phyloP scores from a whole-genome alignment of 2,329 filamentous ascomycete genomes.

The Cladorrhinum sp. region DNA sequence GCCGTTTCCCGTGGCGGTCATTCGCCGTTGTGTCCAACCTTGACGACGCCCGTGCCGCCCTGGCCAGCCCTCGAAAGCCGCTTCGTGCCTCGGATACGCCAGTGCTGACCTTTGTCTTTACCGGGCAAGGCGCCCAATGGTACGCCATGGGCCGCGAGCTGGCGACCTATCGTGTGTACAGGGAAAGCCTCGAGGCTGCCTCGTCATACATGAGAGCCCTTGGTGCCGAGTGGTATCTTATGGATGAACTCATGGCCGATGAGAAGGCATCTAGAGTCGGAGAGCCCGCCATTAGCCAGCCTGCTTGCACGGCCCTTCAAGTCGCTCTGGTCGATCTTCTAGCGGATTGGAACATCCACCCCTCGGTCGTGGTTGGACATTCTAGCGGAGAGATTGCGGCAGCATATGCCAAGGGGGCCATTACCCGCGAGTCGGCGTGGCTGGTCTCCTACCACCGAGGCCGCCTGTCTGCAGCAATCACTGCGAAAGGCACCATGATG shows the following conservation, averaged over 20 bases:
- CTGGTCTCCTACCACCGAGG: constrained; percentile 36
- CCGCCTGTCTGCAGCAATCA: not conserved
- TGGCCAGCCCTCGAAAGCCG: no score
- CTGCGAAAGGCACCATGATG: constrained; percentile 22
- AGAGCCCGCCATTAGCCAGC: constrained; percentile 31
- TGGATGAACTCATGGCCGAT: not conserved
- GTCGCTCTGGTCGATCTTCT: constrained; percentile 36
- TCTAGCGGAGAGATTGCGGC: constrained; percentile 40
- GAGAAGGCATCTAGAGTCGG: constrained; percentile 19
- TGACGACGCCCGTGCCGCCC: no score
- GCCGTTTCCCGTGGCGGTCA: no score
- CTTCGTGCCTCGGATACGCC: no score
- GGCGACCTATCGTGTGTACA: constrained; percentile 24
- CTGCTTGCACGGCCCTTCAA: constrained; percentile 34
- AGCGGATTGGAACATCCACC: constrained; percentile 26
- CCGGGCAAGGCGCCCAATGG: constrained; percentile 38
- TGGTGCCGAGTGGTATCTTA: no score
- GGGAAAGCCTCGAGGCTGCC: constrained; percentile 10
- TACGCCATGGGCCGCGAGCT: constrained; percentile 31
- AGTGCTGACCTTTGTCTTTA: constrained; percentile 31
- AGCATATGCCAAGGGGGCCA: constrained; percentile 30
- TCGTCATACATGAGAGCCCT: no score
- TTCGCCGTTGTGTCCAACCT: no score
- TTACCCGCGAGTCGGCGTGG: constrained; percentile 30
- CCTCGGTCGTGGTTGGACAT: constrained; percentile 33